Evolutionary conservation across 2,329 filamentous ascomycete species (phyloP).

Genomic region (Pseudopyricularia cyperi): DNA sequence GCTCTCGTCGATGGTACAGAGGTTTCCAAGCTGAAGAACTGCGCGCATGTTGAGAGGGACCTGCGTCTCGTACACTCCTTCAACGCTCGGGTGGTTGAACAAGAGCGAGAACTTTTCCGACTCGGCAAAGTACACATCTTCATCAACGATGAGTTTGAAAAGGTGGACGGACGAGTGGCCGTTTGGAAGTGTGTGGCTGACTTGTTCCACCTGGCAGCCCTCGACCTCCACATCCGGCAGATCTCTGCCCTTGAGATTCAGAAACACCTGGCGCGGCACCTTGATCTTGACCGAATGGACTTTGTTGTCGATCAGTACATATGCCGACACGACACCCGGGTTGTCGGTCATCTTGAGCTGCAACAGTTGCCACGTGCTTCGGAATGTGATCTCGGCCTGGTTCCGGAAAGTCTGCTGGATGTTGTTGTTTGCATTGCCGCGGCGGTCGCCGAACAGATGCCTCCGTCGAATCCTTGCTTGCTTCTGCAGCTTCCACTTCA

Average conservation of each 20-base stretch:
- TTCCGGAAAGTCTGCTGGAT: conserved; percentile 70
- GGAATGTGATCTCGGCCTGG: conserved; percentile 80
- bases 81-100: conserved; percentile 86
- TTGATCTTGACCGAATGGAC: conserved; percentile 80
- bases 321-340: conserved; percentile 76
- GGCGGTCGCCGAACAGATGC: conserved; percentile 84
- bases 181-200: conserved; percentile 86
- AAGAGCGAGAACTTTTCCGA: conserved; percentile 68
- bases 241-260: conserved; percentile 81
- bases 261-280: conserved; percentile 77
- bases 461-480: conserved; percentile 73
- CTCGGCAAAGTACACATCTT: conserved; percentile 77
- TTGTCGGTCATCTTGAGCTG: conserved; percentile 73
- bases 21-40: conserved; percentile 76
- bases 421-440: conserved; percentile 48
- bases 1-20: conserved; percentile 84
- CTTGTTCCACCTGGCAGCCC: conserved; percentile 81
- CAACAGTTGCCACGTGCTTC: conserved; percentile 87
- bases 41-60: conserved; percentile 78
- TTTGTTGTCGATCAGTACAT: conserved; percentile 87
- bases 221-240: conserved; percentile 79
- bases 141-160: conserved; percentile 84
- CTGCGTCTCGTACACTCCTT: conserved; percentile 94
- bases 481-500: conserved; percentile 98
- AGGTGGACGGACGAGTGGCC: conserved; percentile 88